phyloP scores from a whole-genome alignment of 371 early-diverging fungal genomes.

The Paraphysoderma sedebokerense region DNA sequence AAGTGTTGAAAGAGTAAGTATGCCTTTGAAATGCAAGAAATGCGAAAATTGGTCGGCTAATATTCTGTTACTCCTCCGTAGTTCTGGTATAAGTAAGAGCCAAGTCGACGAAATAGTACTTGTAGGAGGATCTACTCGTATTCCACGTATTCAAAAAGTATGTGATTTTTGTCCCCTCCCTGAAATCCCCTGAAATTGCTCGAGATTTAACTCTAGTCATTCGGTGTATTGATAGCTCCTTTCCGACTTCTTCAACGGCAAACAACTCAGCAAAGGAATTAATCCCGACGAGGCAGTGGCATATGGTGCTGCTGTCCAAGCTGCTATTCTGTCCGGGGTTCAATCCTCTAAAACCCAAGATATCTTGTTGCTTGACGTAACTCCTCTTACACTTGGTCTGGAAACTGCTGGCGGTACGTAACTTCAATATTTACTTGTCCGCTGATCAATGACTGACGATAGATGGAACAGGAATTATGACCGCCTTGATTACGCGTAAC shows the following conservation, averaged over 20 bases:
- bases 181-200: too few relatives aligned
- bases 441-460: too few relatives aligned
- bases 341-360: slow-evolving; percentile 31
- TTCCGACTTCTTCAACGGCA: too few relatives aligned
- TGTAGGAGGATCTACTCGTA: slow-evolving; percentile 58
- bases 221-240: too few relatives aligned
- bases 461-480: too few relatives aligned
- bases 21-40: too few relatives aligned
- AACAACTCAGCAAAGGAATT: slow-evolving; percentile 42
- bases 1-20: slow-evolving; percentile 34
- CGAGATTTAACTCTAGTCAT: too few relatives aligned
- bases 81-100: too few relatives aligned
- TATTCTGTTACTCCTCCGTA: too few relatives aligned
- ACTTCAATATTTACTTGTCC: too few relatives aligned
- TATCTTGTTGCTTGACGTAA: slow-evolving; percentile 36
- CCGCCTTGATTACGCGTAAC: slow-evolving; percentile 42
- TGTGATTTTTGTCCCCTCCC: too few relatives aligned
- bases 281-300: slow-evolving; percentile 57
- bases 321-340: slow-evolving; percentile 37
- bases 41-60: too few relatives aligned
- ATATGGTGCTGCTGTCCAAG: slow-evolving; percentile 57
- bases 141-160: slow-evolving; percentile 57
- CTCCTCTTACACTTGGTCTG: slow-evolving; percentile 43
- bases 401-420: slow-evolving; percentile 52
- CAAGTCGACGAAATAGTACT: slow-evolving; percentile 44